Evolutionary conservation across 768 basidiomycete species (phyloP).

Genomic region (Fomitopsis serialis): DNA sequence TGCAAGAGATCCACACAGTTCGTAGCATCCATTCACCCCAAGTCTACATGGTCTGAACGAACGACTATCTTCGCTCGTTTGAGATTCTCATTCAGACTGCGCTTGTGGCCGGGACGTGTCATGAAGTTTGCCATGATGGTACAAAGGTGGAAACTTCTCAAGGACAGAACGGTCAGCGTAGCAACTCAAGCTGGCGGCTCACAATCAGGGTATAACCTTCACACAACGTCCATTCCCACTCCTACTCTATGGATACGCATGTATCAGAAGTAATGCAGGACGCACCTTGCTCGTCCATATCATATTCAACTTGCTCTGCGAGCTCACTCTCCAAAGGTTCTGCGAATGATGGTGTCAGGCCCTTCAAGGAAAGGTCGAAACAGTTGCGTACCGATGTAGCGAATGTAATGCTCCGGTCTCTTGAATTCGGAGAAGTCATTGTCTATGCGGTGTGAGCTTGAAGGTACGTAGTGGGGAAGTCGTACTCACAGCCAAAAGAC

Average conservation of each 20-base stretch:
- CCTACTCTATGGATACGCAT: background rate
- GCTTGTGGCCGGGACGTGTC: no score
- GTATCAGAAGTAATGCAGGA: background rate
- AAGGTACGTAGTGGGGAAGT: background rate
- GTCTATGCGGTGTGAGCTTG: constrained; percentile 30
- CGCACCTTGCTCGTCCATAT: constrained; percentile 98
- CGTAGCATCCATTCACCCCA: no score
- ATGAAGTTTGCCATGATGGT: no score
- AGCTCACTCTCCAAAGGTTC: constrained; percentile 93
- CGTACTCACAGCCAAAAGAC: constrained; percentile 67
- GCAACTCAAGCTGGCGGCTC: no score
- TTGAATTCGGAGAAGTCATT: constrained; percentile 68
- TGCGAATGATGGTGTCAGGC: constrained; percentile 22
- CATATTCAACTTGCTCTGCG: constrained; percentile 93
- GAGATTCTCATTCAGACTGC: no score
- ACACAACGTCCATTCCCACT: background rate
- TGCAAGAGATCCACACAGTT: no score
- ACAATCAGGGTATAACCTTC: no score
- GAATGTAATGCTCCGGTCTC: constrained; percentile 82
- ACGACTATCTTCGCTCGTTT: no score
- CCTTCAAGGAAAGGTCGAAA: background rate
- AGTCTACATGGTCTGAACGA: no score
- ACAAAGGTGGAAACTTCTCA: no score
- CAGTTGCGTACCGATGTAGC: constrained; percentile 68
- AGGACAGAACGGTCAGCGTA: no score